These are phyloP conservation scores for Escallonia herrerae DNA, from an alignment of 129 eudicot genomes.

Conservation along the genomic window DNA sequence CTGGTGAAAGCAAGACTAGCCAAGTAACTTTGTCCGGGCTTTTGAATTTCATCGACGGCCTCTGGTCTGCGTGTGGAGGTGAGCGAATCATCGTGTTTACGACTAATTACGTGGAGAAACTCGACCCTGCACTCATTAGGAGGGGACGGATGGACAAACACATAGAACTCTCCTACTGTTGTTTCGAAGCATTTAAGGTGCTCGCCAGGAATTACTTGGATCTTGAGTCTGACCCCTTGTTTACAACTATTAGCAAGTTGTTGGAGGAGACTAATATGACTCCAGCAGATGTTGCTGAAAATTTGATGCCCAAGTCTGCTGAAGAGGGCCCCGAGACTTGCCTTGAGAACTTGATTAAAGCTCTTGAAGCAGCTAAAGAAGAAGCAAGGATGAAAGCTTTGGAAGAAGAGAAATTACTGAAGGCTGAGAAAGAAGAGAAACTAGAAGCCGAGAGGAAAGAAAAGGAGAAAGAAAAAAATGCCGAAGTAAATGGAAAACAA, in stretches of 20 bases:
- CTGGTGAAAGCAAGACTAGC: not conserved
- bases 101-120: constrained; percentile 8
- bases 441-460: not conserved
- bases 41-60: constrained; percentile 4
- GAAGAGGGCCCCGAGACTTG: constrained; percentile 1
- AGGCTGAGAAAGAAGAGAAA: not conserved
- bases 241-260: not conserved
- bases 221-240: not conserved
- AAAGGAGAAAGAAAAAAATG: not conserved
- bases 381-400: not conserved
- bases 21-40: constrained; percentile 4
- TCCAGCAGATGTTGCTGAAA: constrained; percentile 4
- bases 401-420: not conserved
- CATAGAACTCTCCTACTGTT: not conserved
- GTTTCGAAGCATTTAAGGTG: constrained; percentile 4
- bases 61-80: constrained; percentile 2
- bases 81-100: constrained; percentile 6
- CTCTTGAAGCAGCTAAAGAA: constrained; percentile 3
- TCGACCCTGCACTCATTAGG: constrained; percentile 5
- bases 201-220: constrained; percentile 8
- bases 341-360: constrained; percentile 2
- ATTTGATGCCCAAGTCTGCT: constrained; percentile 3
- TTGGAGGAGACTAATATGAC: not conserved
- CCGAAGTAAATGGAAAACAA: not conserved
- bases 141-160: constrained; percentile 4